Percentiles rank a stretch among this genome's conserved stretches.
Evolutionary conservation across 2,329 filamentous ascomycete species (phyloP).

Genomic region (Cladophialophora chaetospira): DNA sequence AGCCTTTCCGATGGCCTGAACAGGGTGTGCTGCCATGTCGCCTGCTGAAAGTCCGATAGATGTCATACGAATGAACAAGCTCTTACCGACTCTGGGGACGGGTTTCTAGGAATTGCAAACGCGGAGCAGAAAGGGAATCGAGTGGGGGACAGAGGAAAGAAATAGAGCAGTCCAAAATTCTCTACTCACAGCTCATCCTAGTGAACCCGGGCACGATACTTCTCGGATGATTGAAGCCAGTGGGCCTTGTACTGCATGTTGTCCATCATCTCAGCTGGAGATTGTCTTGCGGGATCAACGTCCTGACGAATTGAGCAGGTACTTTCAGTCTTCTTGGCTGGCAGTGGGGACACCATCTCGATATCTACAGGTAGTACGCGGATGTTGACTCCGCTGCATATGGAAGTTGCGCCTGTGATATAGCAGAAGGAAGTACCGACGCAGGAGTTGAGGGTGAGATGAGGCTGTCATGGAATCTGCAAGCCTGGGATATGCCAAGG

Average conservation of each 20-base stretch:
- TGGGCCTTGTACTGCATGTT: background rate
- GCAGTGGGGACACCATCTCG: background rate
- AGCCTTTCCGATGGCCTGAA: slow-evolving; percentile 45
- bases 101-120: background rate
- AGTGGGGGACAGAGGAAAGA: background rate
- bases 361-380: background rate
- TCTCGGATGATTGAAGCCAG: background rate
- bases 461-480: background rate
- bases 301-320: background rate
- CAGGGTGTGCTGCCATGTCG: slow-evolving; percentile 38
- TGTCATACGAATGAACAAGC: background rate
- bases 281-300: background rate
- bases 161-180: background rate
- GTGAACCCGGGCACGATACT: background rate
- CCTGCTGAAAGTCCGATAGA: background rate
- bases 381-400: background rate
- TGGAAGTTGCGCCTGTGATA: background rate
- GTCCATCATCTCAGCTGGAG: background rate
- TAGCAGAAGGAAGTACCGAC: too few species aligned
- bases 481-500: too few species aligned
- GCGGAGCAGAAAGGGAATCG: background rate
- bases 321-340: too few species aligned
- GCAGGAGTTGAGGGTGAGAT: background rate
- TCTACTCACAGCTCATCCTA: background rate
- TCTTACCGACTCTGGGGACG: background rate